Percentiles rank a stretch among this genome's conserved stretches.
These are phyloP conservation scores for Eremothecium sinecaudum DNA, from an alignment of 1,139 yeast genomes.

Conservation along the genomic window DNA sequence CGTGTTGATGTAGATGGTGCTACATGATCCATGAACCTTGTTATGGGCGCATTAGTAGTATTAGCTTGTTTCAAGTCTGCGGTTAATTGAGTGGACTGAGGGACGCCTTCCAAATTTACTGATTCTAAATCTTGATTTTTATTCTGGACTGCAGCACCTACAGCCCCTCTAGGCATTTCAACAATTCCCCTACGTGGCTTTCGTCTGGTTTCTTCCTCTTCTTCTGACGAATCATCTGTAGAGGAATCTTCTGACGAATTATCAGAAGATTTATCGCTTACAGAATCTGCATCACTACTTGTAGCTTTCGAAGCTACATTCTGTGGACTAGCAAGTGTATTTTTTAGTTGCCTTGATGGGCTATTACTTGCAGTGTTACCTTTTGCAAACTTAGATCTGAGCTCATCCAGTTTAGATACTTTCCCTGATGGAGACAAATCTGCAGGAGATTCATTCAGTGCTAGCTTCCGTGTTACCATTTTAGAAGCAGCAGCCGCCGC, in stretches of 20 bases:
- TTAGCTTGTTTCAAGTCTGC: background rate
- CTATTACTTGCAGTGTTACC: constrained; percentile 8
- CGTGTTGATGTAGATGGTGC: constrained; percentile 12
- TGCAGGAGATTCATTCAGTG: background rate
- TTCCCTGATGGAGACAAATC: constrained; percentile 6
- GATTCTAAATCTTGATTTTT: background rate
- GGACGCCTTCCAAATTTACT: background rate
- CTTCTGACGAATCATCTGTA: constrained; percentile 16
- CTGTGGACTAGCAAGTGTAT: constrained; percentile 8
- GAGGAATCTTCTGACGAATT: constrained; percentile 14
- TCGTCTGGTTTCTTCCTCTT: constrained; percentile 19
- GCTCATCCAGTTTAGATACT: constrained; percentile 12
- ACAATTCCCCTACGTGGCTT: constrained; percentile 30
- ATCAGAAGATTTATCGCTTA: constrained; percentile 10
- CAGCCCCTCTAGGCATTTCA: constrained; percentile 33
- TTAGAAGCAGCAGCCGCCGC: constrained; percentile 2
- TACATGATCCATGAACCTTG: constrained; percentile 14
- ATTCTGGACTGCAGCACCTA: constrained; percentile 14
- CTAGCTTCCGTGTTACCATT: constrained; percentile 4
- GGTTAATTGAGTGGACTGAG: background rate
- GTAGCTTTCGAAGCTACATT: background rate
- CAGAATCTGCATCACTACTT: background rate
- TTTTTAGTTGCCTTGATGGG: constrained; percentile 3
- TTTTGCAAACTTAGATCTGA: constrained; percentile 16
- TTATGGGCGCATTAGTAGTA: constrained; percentile 11